Evolutionary conservation across 495 filamentous ascomycete species (phyloP).

Genomic region (Peziza echinospora): DNA sequence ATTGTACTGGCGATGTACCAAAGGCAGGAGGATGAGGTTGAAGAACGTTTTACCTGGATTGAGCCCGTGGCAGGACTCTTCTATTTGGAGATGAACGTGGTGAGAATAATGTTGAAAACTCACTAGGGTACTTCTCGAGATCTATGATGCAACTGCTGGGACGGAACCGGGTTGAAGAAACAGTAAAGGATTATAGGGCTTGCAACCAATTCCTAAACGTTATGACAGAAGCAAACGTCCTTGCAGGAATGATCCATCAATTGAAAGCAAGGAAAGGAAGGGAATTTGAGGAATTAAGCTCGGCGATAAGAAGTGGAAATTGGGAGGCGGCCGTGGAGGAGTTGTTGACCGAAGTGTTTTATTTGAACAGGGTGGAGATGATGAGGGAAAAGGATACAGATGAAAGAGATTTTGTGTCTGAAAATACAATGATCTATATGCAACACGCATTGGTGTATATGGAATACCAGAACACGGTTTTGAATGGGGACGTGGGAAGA

Average conservation of each 20-base stretch:
- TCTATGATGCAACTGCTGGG: background rate
- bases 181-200: background rate
- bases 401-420: background rate
- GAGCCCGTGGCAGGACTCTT: background rate
- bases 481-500: background rate
- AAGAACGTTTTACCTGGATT: background rate
- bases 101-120: background rate
- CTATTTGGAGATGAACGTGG: background rate
- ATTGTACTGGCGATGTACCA: background rate
- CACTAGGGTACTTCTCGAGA: background rate
- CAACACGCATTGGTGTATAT: slow-evolving; percentile 1
- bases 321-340: background rate
- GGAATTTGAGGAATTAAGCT: background rate
- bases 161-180: background rate
- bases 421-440: background rate
- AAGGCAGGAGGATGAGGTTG: background rate
- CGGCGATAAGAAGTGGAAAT: background rate
- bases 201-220: background rate
- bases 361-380: background rate
- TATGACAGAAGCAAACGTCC: background rate
- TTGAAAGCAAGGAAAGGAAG: background rate
- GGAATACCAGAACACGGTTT: background rate
- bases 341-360: background rate
- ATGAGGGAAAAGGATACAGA: too few species aligned
- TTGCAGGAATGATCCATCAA: background rate